phyloP scores from a whole-genome alignment of 1,284 basidiomycete genomes.

The Marasmius oreades region DNA sequence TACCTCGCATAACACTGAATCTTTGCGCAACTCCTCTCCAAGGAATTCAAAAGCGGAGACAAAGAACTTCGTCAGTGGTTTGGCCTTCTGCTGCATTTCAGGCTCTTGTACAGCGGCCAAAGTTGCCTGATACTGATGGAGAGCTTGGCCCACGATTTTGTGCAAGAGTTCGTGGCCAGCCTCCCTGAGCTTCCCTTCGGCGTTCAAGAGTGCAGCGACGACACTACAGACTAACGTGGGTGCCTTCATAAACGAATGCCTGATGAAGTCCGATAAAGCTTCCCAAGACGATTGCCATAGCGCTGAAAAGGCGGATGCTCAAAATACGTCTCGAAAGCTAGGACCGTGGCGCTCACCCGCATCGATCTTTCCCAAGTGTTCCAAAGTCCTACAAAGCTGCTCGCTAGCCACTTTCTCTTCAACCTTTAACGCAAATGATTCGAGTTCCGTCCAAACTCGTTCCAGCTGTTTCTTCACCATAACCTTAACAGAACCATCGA shows the following conservation, averaged over 20 bases:
- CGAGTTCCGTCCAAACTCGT: slow-evolving; percentile 7
- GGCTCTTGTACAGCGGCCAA: not conserved
- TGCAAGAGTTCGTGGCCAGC: not conserved
- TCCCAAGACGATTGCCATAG: not conserved
- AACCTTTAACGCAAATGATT: slow-evolving; percentile 8
- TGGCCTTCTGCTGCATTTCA: not conserved
- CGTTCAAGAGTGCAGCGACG: not conserved
- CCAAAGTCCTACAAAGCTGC: not conserved
- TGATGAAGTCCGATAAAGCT: not conserved
- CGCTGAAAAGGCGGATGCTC: not conserved
- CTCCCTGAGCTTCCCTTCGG: not conserved
- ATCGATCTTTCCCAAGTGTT: not conserved
- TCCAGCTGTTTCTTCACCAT: not conserved
- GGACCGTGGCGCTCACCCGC: not conserved
- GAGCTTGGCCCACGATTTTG: not conserved
- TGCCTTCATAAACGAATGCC: not conserved
- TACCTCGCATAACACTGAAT: slow-evolving; percentile 38
- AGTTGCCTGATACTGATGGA: not conserved
- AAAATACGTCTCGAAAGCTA: not conserved
- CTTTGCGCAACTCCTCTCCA: slow-evolving; percentile 36
- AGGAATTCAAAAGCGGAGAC: slow-evolving; percentile 40
- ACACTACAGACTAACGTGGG: not conserved
- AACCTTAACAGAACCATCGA: not conserved
- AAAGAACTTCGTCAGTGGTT: slow-evolving; percentile 24
- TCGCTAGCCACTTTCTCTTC: not conserved